Conservation (phyloP, 768 basidiomycete genomes). For the Kwoniella europaea region DNA sequence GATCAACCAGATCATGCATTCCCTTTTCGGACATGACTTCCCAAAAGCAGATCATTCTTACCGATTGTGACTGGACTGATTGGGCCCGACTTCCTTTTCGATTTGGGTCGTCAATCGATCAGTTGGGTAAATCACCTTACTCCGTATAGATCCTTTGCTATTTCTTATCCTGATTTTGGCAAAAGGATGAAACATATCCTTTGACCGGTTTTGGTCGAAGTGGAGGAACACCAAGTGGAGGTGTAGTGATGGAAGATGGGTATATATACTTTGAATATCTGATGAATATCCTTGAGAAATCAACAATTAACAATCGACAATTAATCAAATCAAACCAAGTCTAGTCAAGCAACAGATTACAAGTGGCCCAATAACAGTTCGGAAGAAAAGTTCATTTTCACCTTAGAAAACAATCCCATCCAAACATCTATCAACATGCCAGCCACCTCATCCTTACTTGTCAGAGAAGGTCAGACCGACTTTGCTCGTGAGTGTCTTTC, state of each 20-base stretch:
- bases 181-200: neutral
- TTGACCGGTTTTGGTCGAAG: neutral
- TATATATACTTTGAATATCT: neutral
- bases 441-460: slow-evolving; percentile 27
- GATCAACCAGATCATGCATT: no score
- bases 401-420: neutral
- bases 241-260: neutral
- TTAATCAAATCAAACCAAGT: no score
- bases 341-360: no score
- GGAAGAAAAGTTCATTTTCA: no score
- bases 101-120: neutral
- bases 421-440: slow-evolving; percentile 5
- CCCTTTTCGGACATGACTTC: no score
- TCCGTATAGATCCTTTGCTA: neutral
- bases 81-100: no score
- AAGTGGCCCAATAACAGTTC: no score
- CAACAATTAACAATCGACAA: no score
- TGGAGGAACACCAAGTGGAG: no score
- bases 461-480: slow-evolving; percentile 38
- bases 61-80: no score
- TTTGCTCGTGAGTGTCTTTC: slow-evolving; percentile 32
- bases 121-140: neutral
- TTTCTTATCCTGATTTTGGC: neutral
- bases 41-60: no score
- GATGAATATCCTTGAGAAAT: neutral